These are phyloP conservation scores for Fusarium sp. DNA, from an alignment of 2,329 filamentous ascomycete genomes.

Conservation along the genomic window DNA sequence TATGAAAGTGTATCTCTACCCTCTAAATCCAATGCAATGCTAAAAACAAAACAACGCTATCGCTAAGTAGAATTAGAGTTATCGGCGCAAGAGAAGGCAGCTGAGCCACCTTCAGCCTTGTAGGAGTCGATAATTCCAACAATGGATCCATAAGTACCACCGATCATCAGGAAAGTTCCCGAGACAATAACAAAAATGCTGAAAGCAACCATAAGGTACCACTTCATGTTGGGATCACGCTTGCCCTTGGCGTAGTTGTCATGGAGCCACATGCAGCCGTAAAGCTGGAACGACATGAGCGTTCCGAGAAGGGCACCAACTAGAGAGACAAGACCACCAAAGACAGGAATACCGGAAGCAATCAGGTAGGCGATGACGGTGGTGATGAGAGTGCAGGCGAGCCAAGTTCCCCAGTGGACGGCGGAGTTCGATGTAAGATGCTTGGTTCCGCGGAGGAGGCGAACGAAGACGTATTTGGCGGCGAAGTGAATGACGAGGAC, in stretches of 20 bases:
- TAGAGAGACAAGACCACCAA: slow-evolving; percentile 48
- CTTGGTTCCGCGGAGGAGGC: slow-evolving; percentile 48
- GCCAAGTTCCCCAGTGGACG: slow-evolving; percentile 51
- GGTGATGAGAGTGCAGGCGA: slow-evolving; percentile 48
- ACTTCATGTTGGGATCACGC: slow-evolving; percentile 15
- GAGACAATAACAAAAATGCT: slow-evolving; percentile 32
- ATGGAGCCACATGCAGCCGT: slow-evolving; percentile 50
- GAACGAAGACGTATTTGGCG: slow-evolving; percentile 38
- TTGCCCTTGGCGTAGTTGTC: slow-evolving; percentile 46
- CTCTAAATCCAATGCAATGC: slow-evolving; percentile 8
- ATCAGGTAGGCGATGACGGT: slow-evolving; percentile 50
- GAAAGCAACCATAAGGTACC: slow-evolving; percentile 39
- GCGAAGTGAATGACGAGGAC: slow-evolving; percentile 48
- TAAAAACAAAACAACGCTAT: slow-evolving; percentile 2
- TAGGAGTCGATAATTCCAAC: slow-evolving; percentile 54
- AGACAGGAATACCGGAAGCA: slow-evolving; percentile 44
- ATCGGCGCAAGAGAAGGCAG: slow-evolving; percentile 59
- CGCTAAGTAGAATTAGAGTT: slow-evolving; percentile 54
- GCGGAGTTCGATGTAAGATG: slow-evolving; percentile 50
- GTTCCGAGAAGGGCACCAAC: slow-evolving; percentile 50
- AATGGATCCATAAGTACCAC: slow-evolving; percentile 61
- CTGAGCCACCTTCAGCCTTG: slow-evolving; percentile 52
- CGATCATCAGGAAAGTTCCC: slow-evolving; percentile 58
- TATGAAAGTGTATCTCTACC: not conserved
- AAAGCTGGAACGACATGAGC: slow-evolving; percentile 50